Conservation (phyloP, 2,329 filamentous ascomycete species). For the Fusarium pseudoanthophilum region DNA sequence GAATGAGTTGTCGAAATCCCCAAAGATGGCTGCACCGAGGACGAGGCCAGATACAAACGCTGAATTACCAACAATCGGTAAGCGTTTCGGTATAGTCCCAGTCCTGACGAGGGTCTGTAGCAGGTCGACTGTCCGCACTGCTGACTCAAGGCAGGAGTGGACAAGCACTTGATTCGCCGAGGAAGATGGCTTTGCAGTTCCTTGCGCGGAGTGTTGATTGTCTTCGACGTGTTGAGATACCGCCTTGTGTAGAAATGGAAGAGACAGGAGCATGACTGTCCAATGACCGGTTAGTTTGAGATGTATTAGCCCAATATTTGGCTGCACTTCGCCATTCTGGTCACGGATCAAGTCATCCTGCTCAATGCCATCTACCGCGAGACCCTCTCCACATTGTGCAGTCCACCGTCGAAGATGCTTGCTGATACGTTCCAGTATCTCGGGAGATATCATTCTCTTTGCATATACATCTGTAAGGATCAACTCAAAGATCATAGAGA, state of each 20-base stretch:
- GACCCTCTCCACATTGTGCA: slow-evolving; percentile 30
- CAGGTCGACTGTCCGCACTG: slow-evolving; percentile 51
- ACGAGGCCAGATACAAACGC: slow-evolving; percentile 58
- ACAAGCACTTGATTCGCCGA: slow-evolving; percentile 43
- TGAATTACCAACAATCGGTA: slow-evolving; percentile 59
- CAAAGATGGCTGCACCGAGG: slow-evolving; percentile 57
- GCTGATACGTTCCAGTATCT: slow-evolving; percentile 43
- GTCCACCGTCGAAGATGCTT: slow-evolving; percentile 42
- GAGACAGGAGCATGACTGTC: slow-evolving; percentile 52
- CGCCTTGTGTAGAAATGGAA: slow-evolving; percentile 50
- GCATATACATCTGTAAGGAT: slow-evolving; percentile 51
- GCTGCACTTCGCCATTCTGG: slow-evolving; percentile 33
- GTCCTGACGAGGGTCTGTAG: slow-evolving; percentile 50
- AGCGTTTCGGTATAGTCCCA: slow-evolving; percentile 51
- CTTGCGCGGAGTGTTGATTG: slow-evolving; percentile 9
- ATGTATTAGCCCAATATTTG: slow-evolving; percentile 43
- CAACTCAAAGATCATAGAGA: slow-evolving; percentile 52
- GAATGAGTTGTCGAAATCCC: slow-evolving; percentile 54
- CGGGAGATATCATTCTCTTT: slow-evolving; percentile 46
- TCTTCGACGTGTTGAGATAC: slow-evolving; percentile 40
- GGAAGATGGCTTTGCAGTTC: slow-evolving; percentile 6
- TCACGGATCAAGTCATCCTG: slow-evolving; percentile 32
- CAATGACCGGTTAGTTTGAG: slow-evolving; percentile 53
- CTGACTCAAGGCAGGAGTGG: slow-evolving; percentile 50
- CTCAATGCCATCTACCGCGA: slow-evolving; percentile 35